phyloP scores from a whole-genome alignment of 345 rosid genomes.

The Citrus hindsii region DNA sequence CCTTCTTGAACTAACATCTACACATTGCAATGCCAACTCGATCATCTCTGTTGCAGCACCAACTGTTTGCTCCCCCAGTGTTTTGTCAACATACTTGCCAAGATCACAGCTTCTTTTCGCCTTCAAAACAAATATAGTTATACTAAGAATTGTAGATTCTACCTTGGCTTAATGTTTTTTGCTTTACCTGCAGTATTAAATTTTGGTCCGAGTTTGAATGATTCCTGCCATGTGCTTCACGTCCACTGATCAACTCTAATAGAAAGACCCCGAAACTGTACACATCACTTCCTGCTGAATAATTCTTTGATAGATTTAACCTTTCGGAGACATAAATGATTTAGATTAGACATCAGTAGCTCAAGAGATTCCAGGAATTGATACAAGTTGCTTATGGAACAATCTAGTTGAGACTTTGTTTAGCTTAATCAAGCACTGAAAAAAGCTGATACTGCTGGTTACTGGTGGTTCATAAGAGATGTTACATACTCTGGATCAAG shows the following conservation, averaged over 20 bases:
- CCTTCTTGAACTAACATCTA: conserved; percentile 23
- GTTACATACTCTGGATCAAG: conserved; percentile 45
- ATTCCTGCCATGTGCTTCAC: conserved; percentile 23
- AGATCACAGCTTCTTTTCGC: conserved; percentile 13
- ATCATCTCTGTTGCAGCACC: conserved; percentile 21
- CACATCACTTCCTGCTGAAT: conserved; percentile 31
- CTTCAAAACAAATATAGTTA: conserved; percentile 10
- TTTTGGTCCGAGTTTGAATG: conserved; percentile 10
- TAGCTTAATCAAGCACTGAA: background rate
- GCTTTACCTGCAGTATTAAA: conserved; percentile 28
- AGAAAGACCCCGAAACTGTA: conserved; percentile 49
- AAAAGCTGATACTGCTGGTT: background rate
- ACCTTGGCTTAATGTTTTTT: background rate
- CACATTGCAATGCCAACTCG: conserved; percentile 30
- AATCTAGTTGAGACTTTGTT: background rate
- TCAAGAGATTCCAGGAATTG: background rate
- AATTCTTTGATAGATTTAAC: conserved; percentile 18
- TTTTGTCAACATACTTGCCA: conserved; percentile 20
- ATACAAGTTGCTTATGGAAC: background rate
- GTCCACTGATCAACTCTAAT: conserved; percentile 38
- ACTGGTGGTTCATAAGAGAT: background rate
- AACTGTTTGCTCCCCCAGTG: conserved; percentile 9
- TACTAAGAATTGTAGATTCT: background rate
- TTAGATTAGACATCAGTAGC: background rate
- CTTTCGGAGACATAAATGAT: conserved; percentile 13